These are phyloP conservation scores for baker's yeast (Saccharomyces cerevisiae) DNA, from an alignment of 805 yeast species.

Conservation along the genomic window DNA sequence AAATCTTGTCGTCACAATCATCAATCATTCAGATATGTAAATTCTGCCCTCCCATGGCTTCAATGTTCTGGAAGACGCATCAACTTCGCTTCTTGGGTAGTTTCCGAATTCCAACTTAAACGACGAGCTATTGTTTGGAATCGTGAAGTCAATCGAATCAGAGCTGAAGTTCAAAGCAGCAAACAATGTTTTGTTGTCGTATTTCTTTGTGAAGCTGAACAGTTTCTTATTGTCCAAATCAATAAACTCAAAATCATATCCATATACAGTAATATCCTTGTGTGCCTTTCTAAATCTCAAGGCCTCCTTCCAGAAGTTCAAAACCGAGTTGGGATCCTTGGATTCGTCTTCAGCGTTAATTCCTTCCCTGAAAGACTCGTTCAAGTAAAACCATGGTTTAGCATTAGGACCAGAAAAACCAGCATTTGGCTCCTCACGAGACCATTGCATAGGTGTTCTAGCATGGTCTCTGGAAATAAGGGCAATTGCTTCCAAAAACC, in stretches of 20 bases:
- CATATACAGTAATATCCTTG: conserved; percentile 39
- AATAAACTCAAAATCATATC: conserved; percentile 35
- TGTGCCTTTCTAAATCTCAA: conserved; percentile 37
- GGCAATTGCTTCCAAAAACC: conserved; percentile 31
- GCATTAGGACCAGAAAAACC: conserved; percentile 38
- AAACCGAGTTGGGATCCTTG: conserved; percentile 39
- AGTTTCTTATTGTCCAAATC: conserved; percentile 37
- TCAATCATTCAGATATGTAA: conserved; percentile 16
- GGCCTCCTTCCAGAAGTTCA: conserved; percentile 39
- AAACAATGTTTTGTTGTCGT: conserved; percentile 28
- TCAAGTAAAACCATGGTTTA: conserved; percentile 47
- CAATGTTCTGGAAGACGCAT: conserved; percentile 22
- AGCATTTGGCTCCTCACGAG: conserved; percentile 32
- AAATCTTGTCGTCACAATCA: neutral
- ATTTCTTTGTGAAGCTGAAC: conserved; percentile 37
- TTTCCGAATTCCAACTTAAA: conserved; percentile 24
- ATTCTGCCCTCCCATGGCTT: conserved; percentile 41
- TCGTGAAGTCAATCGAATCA: conserved; percentile 27
- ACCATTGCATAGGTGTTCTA: conserved; percentile 53
- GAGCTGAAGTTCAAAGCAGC: conserved; percentile 39
- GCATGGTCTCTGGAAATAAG: conserved; percentile 44
- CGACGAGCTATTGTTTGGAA: conserved; percentile 21
- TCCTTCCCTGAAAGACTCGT: conserved; percentile 38
- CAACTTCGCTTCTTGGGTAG: conserved; percentile 26
- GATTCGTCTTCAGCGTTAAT: conserved; percentile 42